phyloP scores from a whole-genome alignment of 2,329 filamentous ascomycete genomes.

The Oidium heveae region DNA sequence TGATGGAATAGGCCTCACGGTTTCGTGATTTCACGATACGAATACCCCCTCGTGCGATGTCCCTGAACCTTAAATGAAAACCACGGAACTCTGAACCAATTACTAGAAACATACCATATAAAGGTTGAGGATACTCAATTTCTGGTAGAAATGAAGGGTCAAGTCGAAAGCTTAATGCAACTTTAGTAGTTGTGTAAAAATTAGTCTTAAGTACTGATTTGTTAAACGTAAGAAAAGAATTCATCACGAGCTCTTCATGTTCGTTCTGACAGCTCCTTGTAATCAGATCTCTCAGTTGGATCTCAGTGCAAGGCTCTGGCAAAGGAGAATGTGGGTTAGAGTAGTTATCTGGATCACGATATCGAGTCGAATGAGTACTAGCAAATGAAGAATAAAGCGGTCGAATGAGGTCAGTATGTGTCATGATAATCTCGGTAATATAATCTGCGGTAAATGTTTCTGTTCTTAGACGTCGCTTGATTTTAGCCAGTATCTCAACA shows the following conservation, averaged over 20 bases:
- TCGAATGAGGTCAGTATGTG: conserved; percentile 68
- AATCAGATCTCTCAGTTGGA: conserved; percentile 50
- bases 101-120: conserved; percentile 97
- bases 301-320: conserved; percentile 48
- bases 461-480: conserved; percentile 83
- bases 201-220: conserved; percentile 86
- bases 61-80: conserved; percentile 91
- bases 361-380: conserved; percentile 45
- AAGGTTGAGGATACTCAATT: conserved; percentile 74
- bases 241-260: conserved; percentile 96
- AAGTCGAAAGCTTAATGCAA: conserved; percentile 86
- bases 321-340: conserved; percentile 28
- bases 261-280: conserved; percentile 65
- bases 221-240: conserved; percentile 90
- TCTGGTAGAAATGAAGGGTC: conserved; percentile 72
- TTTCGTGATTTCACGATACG: conserved; percentile 96
- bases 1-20: conserved; percentile 88
- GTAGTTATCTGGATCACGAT: conserved; percentile 25
- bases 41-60: conserved; percentile 90
- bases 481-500: conserved; percentile 60
- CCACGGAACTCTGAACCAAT: conserved; percentile 92
- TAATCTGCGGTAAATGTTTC: conserved; percentile 98
- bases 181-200: conserved; percentile 83
- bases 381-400: conserved; percentile 81
- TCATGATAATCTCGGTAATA: conserved; percentile 87